A percentile compares a stretch with the other conserved stretches of the same genome.
phyloP scores from a whole-genome alignment of 2,329 filamentous ascomycete species.

The Claviceps sp. region DNA sequence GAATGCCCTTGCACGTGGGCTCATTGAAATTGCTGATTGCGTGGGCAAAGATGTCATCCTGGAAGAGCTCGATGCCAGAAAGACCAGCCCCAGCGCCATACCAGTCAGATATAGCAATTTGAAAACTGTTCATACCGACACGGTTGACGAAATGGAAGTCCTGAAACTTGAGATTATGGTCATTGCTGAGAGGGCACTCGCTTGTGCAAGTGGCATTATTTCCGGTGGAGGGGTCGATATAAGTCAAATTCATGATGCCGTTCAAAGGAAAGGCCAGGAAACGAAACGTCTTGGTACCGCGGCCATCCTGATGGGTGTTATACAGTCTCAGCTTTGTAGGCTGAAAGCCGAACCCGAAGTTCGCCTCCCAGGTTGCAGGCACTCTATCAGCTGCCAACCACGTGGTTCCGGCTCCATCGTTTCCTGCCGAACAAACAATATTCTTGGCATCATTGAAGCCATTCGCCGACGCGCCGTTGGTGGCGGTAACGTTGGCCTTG shows the following conservation, averaged over 20 bases:
- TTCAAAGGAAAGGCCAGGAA: slow-evolving; percentile 75
- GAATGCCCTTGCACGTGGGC: slow-evolving; percentile 57
- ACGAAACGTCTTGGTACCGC: slow-evolving; percentile 78
- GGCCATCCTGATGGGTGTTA: slow-evolving; percentile 73
- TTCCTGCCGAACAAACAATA: slow-evolving; percentile 61
- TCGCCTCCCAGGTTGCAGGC: slow-evolving; percentile 70
- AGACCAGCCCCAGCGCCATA: slow-evolving; percentile 79
- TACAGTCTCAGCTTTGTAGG: slow-evolving; percentile 79
- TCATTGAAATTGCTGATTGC: slow-evolving; percentile 83
- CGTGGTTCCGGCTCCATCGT: slow-evolving; percentile 59
- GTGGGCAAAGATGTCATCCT: slow-evolving; percentile 74
- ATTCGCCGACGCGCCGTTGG: slow-evolving; percentile 43
- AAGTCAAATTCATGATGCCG: slow-evolving; percentile 94
- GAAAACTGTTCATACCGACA: slow-evolving; percentile 79
- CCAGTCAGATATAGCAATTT: slow-evolving; percentile 74
- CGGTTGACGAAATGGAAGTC: slow-evolving; percentile 85
- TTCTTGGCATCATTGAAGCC: slow-evolving; percentile 66
- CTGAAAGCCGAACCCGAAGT: slow-evolving; percentile 70
- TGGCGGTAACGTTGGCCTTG: slow-evolving; percentile 58
- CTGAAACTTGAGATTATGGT: slow-evolving; percentile 54
- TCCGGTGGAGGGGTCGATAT: slow-evolving; percentile 61
- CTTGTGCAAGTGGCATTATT: slow-evolving; percentile 61
- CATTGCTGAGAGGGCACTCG: slow-evolving; percentile 69
- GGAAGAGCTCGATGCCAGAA: slow-evolving; percentile 73
- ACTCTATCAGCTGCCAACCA: slow-evolving; percentile 65